phyloP scores from a whole-genome alignment of 371 early-diverging fungal species.

The Massospora cicadina region DNA sequence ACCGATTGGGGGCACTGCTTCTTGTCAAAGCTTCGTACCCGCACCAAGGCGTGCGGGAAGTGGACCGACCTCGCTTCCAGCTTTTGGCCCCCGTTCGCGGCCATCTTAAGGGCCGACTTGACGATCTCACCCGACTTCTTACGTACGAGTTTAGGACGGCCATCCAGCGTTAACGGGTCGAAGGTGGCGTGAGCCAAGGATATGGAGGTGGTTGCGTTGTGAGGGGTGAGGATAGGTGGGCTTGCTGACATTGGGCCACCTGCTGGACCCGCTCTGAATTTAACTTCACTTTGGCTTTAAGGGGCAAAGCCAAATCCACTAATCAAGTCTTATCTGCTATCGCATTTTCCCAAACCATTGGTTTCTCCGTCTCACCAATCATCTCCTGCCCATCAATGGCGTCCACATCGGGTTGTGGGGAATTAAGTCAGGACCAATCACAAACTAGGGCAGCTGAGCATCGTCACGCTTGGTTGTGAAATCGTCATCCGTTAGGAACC shows the following conservation, averaged over 20 bases:
- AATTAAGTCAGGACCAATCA: too few relatives aligned
- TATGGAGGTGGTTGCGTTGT: slow-evolving; percentile 3
- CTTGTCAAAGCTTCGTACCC: slow-evolving; percentile 7
- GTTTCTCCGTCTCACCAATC: too few relatives aligned
- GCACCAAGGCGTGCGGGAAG: slow-evolving; percentile 3
- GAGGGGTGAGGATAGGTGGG: neutral
- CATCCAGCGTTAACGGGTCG: neutral
- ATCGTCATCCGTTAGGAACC: too few relatives aligned
- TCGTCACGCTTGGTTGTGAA: too few relatives aligned
- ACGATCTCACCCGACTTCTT: slow-evolving; percentile 13
- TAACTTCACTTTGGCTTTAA: neutral
- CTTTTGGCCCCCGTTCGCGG: neutral
- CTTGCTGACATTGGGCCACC: neutral
- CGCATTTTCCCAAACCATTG: too few relatives aligned
- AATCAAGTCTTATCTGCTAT: too few relatives aligned
- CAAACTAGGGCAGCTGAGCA: too few relatives aligned
- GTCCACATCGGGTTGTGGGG: too few relatives aligned
- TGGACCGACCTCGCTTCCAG: neutral
- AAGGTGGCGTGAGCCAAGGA: slow-evolving; percentile 5
- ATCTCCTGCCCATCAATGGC: too few relatives aligned
- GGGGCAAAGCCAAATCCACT: too few relatives aligned
- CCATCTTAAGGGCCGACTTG: slow-evolving; percentile 7
- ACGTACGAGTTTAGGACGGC: slow-evolving; percentile 2
- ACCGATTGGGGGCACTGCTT: slow-evolving; percentile 10
- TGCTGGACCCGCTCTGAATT: neutral